Conservation (phyloP, 2,329 filamentous ascomycete species). For the Fusarium succisae region DNA sequence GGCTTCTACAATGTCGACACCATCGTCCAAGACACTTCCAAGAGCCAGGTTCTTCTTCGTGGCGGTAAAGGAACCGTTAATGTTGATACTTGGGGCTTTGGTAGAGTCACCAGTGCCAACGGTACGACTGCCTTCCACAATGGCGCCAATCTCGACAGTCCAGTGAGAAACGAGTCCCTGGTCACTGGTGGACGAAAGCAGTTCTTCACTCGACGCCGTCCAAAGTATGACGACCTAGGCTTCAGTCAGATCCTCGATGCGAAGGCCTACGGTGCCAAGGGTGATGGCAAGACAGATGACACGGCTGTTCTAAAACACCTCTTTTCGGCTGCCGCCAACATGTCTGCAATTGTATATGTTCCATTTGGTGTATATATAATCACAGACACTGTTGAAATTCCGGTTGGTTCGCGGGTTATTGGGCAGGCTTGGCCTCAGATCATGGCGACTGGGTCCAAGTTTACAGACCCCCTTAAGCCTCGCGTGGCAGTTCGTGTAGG, state of each 20-base stretch:
- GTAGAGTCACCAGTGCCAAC: conserved; percentile 17
- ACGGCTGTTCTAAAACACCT: conserved; percentile 43
- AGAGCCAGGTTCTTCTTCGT: conserved; percentile 7
- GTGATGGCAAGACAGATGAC: conserved; percentile 77
- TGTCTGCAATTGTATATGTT: conserved; percentile 52
- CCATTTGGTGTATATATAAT: conserved; percentile 57
- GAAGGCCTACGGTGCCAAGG: conserved; percentile 60
- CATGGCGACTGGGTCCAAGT: conserved; percentile 60
- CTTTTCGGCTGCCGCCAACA: conserved; percentile 44
- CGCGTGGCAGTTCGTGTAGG: conserved; percentile 67
- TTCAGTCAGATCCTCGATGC: conserved; percentile 8
- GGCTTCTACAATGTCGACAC: conserved; percentile 9
- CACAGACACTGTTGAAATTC: conserved; percentile 56
- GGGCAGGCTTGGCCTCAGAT: conserved; percentile 59
- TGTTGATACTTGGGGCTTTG: conserved; percentile 16
- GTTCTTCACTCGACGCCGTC: no score
- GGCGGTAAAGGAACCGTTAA: neutral
- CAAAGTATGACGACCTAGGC: neutral
- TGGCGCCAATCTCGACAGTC: neutral
- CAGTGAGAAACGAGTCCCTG: neutral
- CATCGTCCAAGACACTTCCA: neutral
- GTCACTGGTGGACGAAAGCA: neutral
- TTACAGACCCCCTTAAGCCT: conserved; percentile 61
- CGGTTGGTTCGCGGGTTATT: conserved; percentile 55
- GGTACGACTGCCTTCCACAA: conserved; percentile 18